Conservation (phyloP, 352 stramenopile species). For the Pythium pectinolyticum region DNA sequence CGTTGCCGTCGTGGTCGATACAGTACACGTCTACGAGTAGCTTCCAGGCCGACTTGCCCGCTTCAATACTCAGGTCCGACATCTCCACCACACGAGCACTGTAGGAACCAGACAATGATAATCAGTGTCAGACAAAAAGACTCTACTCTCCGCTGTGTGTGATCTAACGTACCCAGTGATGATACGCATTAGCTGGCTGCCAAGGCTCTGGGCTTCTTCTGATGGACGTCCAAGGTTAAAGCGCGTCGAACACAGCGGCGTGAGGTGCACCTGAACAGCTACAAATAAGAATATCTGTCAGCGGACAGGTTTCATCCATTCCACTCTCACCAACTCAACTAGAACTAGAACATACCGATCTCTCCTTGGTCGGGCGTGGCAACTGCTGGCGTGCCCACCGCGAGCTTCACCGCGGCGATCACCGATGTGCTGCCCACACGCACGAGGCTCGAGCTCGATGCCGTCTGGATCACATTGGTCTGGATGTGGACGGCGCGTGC, state of each 20-base stretch:
- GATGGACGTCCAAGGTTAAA: slow-evolving; percentile 71
- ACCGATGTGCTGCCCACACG: slow-evolving; percentile 76
- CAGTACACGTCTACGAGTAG: slow-evolving; percentile 81
- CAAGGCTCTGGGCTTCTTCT: slow-evolving; percentile 76
- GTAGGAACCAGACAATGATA: background rate
- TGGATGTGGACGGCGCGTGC: slow-evolving; percentile 60
- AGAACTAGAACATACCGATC: slow-evolving; percentile 37
- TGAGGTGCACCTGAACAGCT: slow-evolving; percentile 82
- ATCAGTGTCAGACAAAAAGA: background rate
- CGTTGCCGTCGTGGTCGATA: slow-evolving; percentile 82
- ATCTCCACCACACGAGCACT: slow-evolving; percentile 82
- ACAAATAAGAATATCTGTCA: no score
- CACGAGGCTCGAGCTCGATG: slow-evolving; percentile 70
- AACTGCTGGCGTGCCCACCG: slow-evolving; percentile 69
- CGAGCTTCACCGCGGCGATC: slow-evolving; percentile 68
- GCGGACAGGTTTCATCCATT: no score
- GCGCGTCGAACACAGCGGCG: slow-evolving; percentile 70
- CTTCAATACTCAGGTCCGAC: slow-evolving; percentile 70
- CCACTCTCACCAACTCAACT: background rate
- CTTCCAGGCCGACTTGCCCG: slow-evolving; percentile 78
- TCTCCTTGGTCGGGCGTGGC: slow-evolving; percentile 75
- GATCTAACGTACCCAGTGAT: slow-evolving; percentile 59
- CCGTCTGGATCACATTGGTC: slow-evolving; percentile 61
- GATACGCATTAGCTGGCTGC: slow-evolving; percentile 73
- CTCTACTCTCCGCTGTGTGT: no score